Percentiles rank a stretch among this genome's conserved stretches.
Conservation (phyloP, 1,284 basidiomycete genomes). For the Takashimella tepidaria region DNA sequence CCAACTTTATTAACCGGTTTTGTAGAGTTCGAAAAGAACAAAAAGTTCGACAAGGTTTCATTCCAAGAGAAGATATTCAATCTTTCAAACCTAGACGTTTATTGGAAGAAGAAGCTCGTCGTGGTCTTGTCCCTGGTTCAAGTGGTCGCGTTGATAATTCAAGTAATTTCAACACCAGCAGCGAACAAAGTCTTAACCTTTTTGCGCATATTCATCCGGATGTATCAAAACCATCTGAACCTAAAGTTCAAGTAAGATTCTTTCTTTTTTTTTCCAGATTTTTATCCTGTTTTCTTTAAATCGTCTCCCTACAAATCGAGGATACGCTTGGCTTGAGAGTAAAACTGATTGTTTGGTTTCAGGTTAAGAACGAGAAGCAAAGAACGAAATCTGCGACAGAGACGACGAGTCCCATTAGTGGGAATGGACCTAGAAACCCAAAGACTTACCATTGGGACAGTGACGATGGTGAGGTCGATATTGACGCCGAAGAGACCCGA, state of each 20-base stretch:
- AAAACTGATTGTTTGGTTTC: too few relatives aligned
- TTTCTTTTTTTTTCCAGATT: too few relatives aligned
- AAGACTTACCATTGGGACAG: too few relatives aligned
- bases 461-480: constrained; percentile 26
- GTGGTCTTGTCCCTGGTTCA: constrained; percentile 34
- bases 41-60: constrained; percentile 87
- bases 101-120: constrained; percentile 58
- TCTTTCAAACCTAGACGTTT: constrained; percentile 75
- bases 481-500: constrained; percentile 18
- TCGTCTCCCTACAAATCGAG: too few relatives aligned
- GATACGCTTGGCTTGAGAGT: too few relatives aligned
- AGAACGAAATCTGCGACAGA: constrained; percentile 20
- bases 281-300: too few relatives aligned
- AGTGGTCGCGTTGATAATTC: constrained; percentile 1
- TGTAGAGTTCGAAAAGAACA: constrained; percentile 77
- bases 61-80: constrained; percentile 85
- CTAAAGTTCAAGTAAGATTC: constrained; percentile 51
- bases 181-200: constrained; percentile 17
- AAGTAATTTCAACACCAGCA: too few relatives aligned
- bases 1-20: not conserved
- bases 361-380: constrained; percentile 68
- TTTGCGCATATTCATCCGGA: constrained; percentile 18
- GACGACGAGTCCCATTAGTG: constrained; percentile 8
- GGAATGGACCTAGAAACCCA: too few relatives aligned
- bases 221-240: too few relatives aligned